A percentile compares a stretch with the other conserved stretches of the same genome.
Evolutionary conservation across 495 filamentous ascomycete genomes (phyloP).

Genomic region (Pseudomonodictys pantanalensis): DNA sequence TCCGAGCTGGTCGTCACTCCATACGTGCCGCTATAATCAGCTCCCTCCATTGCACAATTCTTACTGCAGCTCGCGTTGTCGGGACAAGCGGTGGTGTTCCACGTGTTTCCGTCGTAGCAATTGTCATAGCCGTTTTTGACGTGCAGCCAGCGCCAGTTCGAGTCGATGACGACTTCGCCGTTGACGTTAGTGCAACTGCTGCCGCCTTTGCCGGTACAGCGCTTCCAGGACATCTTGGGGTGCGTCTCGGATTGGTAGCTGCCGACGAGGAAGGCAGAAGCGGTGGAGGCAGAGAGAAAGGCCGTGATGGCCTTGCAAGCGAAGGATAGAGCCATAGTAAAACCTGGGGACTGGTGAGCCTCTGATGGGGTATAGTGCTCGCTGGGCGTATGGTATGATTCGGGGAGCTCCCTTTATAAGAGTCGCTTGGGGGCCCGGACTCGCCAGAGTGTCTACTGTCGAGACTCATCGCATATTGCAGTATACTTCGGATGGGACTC

Average conservation of each 20-base stretch:
- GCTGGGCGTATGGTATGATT: too few species aligned
- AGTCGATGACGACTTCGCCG: slow-evolving; percentile 53
- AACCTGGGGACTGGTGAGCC: too few species aligned
- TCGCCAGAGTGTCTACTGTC: too few species aligned
- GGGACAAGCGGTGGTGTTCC: slow-evolving; percentile 37
- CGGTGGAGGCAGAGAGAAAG: slow-evolving; percentile 12
- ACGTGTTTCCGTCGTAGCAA: slow-evolving; percentile 41
- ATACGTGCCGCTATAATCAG: slow-evolving; percentile 34
- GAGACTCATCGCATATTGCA: slow-evolving; percentile 7
- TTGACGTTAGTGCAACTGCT: slow-evolving; percentile 48
- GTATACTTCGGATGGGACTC: neutral
- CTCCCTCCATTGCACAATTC: slow-evolving; percentile 44
- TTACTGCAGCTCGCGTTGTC: slow-evolving; percentile 41
- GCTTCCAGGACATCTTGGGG: slow-evolving; percentile 32
- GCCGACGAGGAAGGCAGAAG: slow-evolving; percentile 32
- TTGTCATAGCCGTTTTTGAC: slow-evolving; percentile 41
- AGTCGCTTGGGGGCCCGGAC: too few species aligned
- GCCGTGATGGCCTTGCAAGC: slow-evolving; percentile 15
- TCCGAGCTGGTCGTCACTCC: slow-evolving; percentile 36
- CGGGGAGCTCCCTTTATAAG: too few species aligned
- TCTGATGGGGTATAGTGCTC: too few species aligned
- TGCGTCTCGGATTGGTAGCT: slow-evolving; percentile 36
- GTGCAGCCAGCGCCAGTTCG: slow-evolving; percentile 44
- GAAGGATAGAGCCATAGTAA: slow-evolving; percentile 11
- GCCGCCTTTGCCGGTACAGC: slow-evolving; percentile 36